Evolutionary conservation across 257 asterid species (phyloP), one percentile per base, ranked within the genome.

Genomic region (Plantago major): DNA sequence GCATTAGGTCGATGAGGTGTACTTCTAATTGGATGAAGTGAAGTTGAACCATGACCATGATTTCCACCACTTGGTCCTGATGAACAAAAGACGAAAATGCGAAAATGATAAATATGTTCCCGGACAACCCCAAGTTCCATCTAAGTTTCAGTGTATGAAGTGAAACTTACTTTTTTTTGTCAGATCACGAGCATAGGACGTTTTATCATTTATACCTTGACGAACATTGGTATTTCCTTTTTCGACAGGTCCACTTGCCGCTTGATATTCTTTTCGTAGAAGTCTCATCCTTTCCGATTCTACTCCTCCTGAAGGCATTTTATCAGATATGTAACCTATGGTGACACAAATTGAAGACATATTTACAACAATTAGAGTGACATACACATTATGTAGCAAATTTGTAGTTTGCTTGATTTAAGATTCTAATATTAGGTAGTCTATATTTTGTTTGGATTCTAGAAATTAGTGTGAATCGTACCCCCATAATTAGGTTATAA

Each of bases 51-150:
- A 7, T 51, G 38, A 18, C 57, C 57, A 14, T 51, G 19, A 4
- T 51, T 28, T 19, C 12, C 13, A 14, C 57, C 38, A 17, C 57
- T 51, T 51, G 57, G 28, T 51, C 28, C 57, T 51, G 55, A 50
- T 13, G 9, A 7, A 33, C 7, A 51, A 51, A 18, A 19, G 0
- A 49, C 11, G 3, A 14, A 15, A 9, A 3, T 18, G 28, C 11
- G 3, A 14, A 15, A 9, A 3, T 18, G 28, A 17, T 10, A 46
- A 17, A 13, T 22, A n/a, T 46, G 11, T 3, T 18, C 8, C 11
- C 9, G 6, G 12, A 7, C 19, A 51, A 17, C 19, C 7, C 16
- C 16, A 51, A 54, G 3, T 28, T 54, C 60, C 60, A 28, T 28
- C 15, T 54, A 13, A 10, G 10, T 54, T 11, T 28, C 42, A 11